Base-by-base conservation (phyloP, 768 basidiomycete species). In the Lentinula raphanica region DNA sequence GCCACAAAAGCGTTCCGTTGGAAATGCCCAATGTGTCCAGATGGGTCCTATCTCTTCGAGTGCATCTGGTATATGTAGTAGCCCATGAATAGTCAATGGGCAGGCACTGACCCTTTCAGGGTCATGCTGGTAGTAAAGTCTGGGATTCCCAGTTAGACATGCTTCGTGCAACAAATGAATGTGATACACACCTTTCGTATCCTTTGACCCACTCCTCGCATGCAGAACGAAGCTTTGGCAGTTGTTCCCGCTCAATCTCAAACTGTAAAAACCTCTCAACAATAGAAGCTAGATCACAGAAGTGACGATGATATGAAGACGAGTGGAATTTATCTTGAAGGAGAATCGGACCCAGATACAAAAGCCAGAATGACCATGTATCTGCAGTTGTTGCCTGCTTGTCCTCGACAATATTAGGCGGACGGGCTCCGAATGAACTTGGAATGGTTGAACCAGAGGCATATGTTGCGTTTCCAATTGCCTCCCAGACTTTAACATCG, bases 401-500 rank as follows among this genome's bases (percentile, higher is more conserved):
- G 27, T 71, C 67, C 8, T 29, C 58, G 1, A 59, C 55, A 25
- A 69, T 39, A 48, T 72, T 64, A 2, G 68, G 72, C 3, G 68
- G 72, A 3, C 63, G 55, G 5, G 63, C 56, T 17, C 68, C 67
- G 62, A 65, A 74, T 1, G 54, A 46, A 11, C 59, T 59, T 1
- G 72, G 72, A 27, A 71, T 70, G 0, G 64, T 67, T 1, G 27
- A 31, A 8, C 68, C 64, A 0, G 73, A 64, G 23, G 23, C 46
- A 0, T 67, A 68, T 0, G 71, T 73, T 31, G 69, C 46, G 5
- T 19, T 17, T 9, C 54, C 54, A 54, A 75, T 69, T 0, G 68
- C 71, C n/a, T 76, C 67, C 79, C 79, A 80, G 1, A 79, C 67
- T 4, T 58, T 44, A 2, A 61, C 55, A 0, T 25, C n/a, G 9